Evolutionary conservation across 129 eudicot genomes (phyloP), one percentile per base, ranked within the genome.

Genomic region (Centrapalus pauciflorus): DNA sequence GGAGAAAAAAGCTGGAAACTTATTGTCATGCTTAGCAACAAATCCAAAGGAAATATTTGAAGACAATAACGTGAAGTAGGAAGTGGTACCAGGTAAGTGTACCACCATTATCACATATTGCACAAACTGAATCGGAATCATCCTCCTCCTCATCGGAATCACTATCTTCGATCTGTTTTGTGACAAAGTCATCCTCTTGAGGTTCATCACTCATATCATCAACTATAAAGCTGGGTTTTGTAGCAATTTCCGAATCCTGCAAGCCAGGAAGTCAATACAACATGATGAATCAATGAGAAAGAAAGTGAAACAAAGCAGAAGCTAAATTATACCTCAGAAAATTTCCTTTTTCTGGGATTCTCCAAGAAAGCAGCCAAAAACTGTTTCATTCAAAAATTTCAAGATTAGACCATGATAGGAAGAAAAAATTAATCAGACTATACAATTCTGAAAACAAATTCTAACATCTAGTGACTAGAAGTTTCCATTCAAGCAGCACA

Each of bases 31-130:
- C n/a, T 52, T 52, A 52, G 13, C 16, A 5, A 51, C 23, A 35
- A 29, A 19, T n/a, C n/a, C n/a, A n/a, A n/a, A n/a, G n/a, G n/a
- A n/a, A n/a, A n/a, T n/a, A n/a, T n/a, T n/a, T n/a, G n/a, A n/a
- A n/a, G n/a, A n/a, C n/a, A n/a, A n/a, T n/a, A n/a, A n/a, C n/a
- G n/a, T n/a, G n/a, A n/a, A n/a, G n/a, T n/a, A n/a, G 51, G 16
- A 73, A 19, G 23, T 71, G 77, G 21, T 76, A 87, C 98, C 89
- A 69, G 10, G 67, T 64, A 73, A 91, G 67, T 0, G 0, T 2
- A 40, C 98, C 98, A 9, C 98, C 98, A 52, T 91, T 76, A 60
- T 91, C 98, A 63, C 98, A 91, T 46, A 91, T 83, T 33, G 87
- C 87, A 81, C 96, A 91, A 58, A 91, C 96, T 34, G 82, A 73